phyloP scores from a whole-genome alignment of 2,329 filamentous ascomycete species.

The Cercospora nicotianae region DNA sequence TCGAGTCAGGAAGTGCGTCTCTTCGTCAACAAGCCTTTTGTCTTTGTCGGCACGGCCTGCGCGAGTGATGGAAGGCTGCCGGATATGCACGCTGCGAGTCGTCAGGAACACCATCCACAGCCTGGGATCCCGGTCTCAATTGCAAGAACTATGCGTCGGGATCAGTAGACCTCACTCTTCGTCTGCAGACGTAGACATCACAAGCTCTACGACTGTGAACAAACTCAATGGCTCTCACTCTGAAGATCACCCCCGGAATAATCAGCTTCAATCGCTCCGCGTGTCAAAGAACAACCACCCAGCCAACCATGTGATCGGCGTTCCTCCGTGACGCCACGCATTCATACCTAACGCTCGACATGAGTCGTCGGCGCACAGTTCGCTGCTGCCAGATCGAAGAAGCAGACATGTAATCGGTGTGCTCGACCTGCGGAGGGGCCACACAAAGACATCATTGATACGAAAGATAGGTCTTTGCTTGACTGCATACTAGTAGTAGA shows the following conservation, averaged over 20 bases:
- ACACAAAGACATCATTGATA: neutral
- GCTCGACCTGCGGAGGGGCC: neutral
- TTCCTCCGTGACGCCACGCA: conserved; percentile 1
- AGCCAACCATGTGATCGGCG: conserved; percentile 2
- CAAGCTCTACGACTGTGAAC: neutral
- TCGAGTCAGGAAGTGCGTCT: conserved; percentile 16
- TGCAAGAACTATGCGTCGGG: neutral
- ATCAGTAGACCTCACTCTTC: neutral
- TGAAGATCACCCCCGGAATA: neutral
- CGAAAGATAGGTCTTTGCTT: neutral
- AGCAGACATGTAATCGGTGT: conserved; percentile 9
- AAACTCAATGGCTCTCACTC: neutral
- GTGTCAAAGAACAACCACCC: neutral
- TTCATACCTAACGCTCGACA: conserved; percentile 15
- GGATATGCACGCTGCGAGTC: conserved; percentile 5
- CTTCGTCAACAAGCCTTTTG: conserved; percentile 11
- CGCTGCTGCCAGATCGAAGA: conserved; percentile 4
- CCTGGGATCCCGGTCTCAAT: neutral
- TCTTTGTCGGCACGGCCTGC: neutral
- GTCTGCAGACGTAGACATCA: too few species aligned
- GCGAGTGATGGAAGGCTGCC: too few species aligned
- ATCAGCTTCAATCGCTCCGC: neutral
- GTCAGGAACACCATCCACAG: neutral
- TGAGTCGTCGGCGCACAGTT: conserved; percentile 4
- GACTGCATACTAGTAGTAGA: neutral